Evolutionary conservation across 2,329 filamentous ascomycete species (phyloP).

Genomic region (Alternaria triticimaculans): DNA sequence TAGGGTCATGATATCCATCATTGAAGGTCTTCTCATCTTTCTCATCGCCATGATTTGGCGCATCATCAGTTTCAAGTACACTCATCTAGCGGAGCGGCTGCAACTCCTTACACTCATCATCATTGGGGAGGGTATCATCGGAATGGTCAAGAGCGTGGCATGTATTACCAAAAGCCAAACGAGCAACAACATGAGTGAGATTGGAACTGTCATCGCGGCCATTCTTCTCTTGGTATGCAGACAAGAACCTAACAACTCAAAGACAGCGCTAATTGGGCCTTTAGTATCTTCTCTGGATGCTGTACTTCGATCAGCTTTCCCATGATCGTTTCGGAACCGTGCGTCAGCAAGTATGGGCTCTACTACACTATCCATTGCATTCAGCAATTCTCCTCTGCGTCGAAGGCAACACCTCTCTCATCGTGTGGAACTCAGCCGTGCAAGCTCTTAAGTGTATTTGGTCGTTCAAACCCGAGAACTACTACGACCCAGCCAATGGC

Average conservation of each 20-base stretch:
- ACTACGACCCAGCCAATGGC: constrained; percentile 18
- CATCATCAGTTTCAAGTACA: constrained; percentile 64
- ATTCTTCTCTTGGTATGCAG: constrained; percentile 22
- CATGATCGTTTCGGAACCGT: constrained; percentile 55
- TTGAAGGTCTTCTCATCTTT: constrained; percentile 29
- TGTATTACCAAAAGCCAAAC: constrained; percentile 31
- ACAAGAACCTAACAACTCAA: no score
- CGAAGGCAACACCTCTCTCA: constrained; percentile 55
- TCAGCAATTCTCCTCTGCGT: constrained; percentile 65
- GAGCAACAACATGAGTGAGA: constrained; percentile 24
- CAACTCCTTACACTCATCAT: constrained; percentile 68
- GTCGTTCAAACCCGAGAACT: constrained; percentile 19
- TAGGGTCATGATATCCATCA: constrained; percentile 28
- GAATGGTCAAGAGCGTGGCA: constrained; percentile 53
- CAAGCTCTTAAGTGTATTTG: constrained; percentile 31
- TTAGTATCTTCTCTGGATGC: constrained; percentile 63
- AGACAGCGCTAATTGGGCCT: no score
- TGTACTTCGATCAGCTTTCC: constrained; percentile 63
- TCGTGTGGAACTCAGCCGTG: constrained; percentile 34
- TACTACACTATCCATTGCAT: constrained; percentile 67
- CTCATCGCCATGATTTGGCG: constrained; percentile 50
- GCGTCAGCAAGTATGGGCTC: constrained; percentile 63
- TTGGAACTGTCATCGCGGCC: constrained; percentile 29
- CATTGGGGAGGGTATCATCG: constrained; percentile 67
- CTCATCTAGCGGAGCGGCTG: constrained; percentile 66